Evolutionary conservation across 2,329 filamentous ascomycete species (phyloP).

Genomic region (Cladosporium sp.): DNA sequence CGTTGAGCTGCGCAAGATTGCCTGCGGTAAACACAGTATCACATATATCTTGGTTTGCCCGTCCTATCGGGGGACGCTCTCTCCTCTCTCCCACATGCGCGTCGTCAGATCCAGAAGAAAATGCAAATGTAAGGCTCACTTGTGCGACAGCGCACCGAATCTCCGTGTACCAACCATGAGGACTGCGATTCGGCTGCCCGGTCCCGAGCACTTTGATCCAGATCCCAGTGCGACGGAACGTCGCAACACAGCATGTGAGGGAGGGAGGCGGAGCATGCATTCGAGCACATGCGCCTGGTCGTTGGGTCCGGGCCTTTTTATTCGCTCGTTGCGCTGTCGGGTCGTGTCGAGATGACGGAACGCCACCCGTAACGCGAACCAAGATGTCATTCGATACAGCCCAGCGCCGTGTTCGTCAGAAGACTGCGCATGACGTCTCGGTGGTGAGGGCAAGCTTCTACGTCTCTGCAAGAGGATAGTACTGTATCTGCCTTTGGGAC

Average conservation of each 20-base stretch:
- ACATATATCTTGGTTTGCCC: conserved; percentile 6
- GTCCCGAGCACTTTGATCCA: neutral
- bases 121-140: conserved; percentile 17
- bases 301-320: conserved; percentile 11
- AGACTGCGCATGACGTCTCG: neutral
- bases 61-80: conserved; percentile 12
- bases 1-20: conserved; percentile 2
- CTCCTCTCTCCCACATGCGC: conserved; percentile 5
- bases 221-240: conserved; percentile 1
- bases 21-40: conserved; percentile 6
- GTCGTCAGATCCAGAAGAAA: conserved; percentile 11
- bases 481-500: neutral
- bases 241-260: conserved; percentile 16
- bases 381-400: conserved; percentile 8
- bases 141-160: conserved; percentile 17
- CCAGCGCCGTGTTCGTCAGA: neutral
- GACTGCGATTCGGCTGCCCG: conserved; percentile 8
- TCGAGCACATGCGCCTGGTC: conserved; percentile 17
- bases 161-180: conserved; percentile 11
- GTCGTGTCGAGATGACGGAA: conserved; percentile 6
- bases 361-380: conserved; percentile 12
- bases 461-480: neutral
- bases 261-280: conserved; percentile 10
- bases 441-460: neutral
- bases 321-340: neutral